These are phyloP conservation scores for Metarhizium album DNA, from an alignment of 2,329 filamentous ascomycete genomes.

Conservation along the genomic window DNA sequence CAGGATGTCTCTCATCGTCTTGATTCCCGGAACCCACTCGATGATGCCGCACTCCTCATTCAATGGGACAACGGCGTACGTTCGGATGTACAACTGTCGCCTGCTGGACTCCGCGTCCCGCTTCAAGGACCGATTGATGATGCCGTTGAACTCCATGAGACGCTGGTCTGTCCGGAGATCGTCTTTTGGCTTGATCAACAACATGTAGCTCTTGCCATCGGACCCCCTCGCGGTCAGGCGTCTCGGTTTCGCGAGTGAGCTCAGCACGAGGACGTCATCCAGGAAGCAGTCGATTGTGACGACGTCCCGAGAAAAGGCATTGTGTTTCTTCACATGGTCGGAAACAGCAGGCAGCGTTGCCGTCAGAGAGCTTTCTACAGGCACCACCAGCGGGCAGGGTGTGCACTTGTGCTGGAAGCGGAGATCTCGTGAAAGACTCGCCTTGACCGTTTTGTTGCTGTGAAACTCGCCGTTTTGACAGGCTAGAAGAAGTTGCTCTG, in stretches of 20 bases:
- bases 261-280: slow-evolving; percentile 82
- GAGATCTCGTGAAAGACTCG: slow-evolving; percentile 68
- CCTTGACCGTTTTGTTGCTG: slow-evolving; percentile 52
- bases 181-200: slow-evolving; percentile 96
- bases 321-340: slow-evolving; percentile 65
- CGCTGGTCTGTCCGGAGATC: slow-evolving; percentile 95
- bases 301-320: slow-evolving; percentile 77
- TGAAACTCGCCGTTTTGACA: slow-evolving; percentile 69
- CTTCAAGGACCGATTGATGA: slow-evolving; percentile 93
- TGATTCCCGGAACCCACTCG: slow-evolving; percentile 96
- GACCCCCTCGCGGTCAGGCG: slow-evolving; percentile 82
- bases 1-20: slow-evolving; percentile 85
- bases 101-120: slow-evolving; percentile 83
- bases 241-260: slow-evolving; percentile 83
- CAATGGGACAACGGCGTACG: slow-evolving; percentile 90
- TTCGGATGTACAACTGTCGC: slow-evolving; percentile 88
- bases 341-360: slow-evolving; percentile 68
- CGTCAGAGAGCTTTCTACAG: slow-evolving; percentile 74
- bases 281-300: slow-evolving; percentile 72
- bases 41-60: slow-evolving; percentile 98
- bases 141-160: slow-evolving; percentile 97
- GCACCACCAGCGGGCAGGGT: slow-evolving; percentile 78
- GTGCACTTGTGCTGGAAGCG: slow-evolving; percentile 76
- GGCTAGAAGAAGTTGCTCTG: slow-evolving; percentile 67
- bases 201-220: slow-evolving; percentile 77